phyloP scores from a whole-genome alignment of 495 filamentous ascomycete genomes.

The Astrothelium macrocarpum region DNA sequence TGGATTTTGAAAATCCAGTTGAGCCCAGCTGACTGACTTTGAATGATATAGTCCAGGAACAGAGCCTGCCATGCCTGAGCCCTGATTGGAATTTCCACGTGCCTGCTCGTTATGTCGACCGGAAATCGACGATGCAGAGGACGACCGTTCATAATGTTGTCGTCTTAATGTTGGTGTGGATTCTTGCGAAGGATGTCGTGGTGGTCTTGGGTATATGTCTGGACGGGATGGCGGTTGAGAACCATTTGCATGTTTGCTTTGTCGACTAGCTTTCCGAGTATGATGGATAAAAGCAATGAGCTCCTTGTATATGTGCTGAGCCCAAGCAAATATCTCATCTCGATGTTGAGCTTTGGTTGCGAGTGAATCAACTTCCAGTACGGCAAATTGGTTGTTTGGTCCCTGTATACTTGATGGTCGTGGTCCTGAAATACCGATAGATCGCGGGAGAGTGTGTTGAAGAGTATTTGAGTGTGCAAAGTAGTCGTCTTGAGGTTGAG shows the following conservation, averaged over 20 bases:
- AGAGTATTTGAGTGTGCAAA: not conserved
- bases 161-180: not conserved
- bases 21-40: conserved; percentile 5
- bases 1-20: conserved; percentile 10
- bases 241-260: conserved; percentile 31
- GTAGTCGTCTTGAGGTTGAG: not conserved
- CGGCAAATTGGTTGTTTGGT: conserved; percentile 11
- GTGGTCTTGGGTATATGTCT: conserved; percentile 55
- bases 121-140: conserved; percentile 32
- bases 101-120: conserved; percentile 12
- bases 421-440: not conserved
- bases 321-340: conserved; percentile 74
- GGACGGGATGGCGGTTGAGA: conserved; percentile 37
- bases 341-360: conserved; percentile 54
- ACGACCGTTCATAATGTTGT: conserved; percentile 7
- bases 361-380: conserved; percentile 23
- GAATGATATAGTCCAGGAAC: not conserved
- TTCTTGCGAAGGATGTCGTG: conserved; percentile 33
- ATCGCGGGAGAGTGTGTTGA: not conserved
- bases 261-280: conserved; percentile 40
- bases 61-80: not conserved
- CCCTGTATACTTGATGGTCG: not conserved
- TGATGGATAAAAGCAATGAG: conserved; percentile 68
- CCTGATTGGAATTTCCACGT: not conserved
- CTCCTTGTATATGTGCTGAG: conserved; percentile 80